These are phyloP conservation scores for Lasiosphaeris hirsuta DNA, from an alignment of 495 filamentous ascomycete genomes.

Conservation along the genomic window DNA sequence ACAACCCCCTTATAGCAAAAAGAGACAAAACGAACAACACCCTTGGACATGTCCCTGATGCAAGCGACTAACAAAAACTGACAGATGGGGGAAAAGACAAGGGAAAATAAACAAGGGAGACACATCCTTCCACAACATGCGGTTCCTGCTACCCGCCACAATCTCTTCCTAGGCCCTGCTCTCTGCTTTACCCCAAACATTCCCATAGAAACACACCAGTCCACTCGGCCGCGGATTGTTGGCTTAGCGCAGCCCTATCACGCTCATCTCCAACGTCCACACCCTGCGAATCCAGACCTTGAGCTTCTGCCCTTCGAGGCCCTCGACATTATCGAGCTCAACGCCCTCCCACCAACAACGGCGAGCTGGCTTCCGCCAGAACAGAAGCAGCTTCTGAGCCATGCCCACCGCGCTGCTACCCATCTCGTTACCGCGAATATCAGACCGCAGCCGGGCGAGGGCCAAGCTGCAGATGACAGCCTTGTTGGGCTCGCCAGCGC, in stretches of 20 bases:
- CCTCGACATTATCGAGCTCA: slow-evolving; percentile 86
- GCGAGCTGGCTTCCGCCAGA: slow-evolving; percentile 96
- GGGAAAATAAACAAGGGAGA: background rate
- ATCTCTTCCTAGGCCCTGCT: background rate
- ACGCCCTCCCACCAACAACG: slow-evolving; percentile 99
- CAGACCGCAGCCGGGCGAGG: slow-evolving; percentile 85
- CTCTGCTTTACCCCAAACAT: background rate
- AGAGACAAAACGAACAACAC: background rate
- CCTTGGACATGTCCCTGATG: background rate
- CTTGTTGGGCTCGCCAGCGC: slow-evolving; percentile 93
- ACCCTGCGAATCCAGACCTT: slow-evolving; percentile 98
- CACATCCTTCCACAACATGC: background rate
- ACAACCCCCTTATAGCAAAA: background rate
- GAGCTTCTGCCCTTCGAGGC: slow-evolving; percentile 76
- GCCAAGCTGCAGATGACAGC: slow-evolving; percentile 97
- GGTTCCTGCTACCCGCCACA: no score
- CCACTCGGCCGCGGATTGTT: no score
- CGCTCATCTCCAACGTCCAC: slow-evolving; percentile 99
- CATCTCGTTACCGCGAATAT: slow-evolving; percentile 76
- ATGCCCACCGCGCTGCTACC: slow-evolving; percentile 85
- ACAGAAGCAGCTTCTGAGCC: slow-evolving; percentile 96
- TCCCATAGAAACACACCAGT: background rate
- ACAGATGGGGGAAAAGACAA: background rate
- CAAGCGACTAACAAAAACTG: background rate
- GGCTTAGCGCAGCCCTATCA: slow-evolving; percentile 74